Conservation (phyloP, 2,329 filamentous ascomycete genomes). For the Trichoderma lentiforme region DNA sequence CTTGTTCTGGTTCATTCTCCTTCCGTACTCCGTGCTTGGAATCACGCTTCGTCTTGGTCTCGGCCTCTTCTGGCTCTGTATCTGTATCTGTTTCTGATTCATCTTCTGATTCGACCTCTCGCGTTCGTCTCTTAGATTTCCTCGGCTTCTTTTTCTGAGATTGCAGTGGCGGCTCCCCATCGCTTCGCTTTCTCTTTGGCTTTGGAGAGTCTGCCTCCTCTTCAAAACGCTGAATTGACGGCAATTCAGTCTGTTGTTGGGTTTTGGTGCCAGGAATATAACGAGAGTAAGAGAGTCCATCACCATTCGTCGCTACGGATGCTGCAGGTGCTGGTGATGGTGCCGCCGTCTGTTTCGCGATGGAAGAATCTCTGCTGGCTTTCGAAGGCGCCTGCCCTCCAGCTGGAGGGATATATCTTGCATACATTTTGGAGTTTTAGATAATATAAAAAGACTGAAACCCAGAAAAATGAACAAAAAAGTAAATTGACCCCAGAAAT, state of each 20-base stretch:
- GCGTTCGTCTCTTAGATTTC: constrained; percentile 22
- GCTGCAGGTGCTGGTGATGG: constrained; percentile 11
- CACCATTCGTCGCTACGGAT: constrained; percentile 10
- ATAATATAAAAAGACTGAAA: background rate
- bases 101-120: constrained; percentile 14
- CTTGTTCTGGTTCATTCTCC: constrained; percentile 23
- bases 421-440: constrained; percentile 34
- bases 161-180: constrained; percentile 28
- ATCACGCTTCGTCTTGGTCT: constrained; percentile 13
- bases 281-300: constrained; percentile 37
- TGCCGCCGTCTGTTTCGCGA: background rate
- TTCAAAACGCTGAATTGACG: constrained; percentile 29
- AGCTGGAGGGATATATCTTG: constrained; percentile 41
- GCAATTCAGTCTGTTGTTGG: constrained; percentile 1
- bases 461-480: background rate
- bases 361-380: constrained; percentile 1
- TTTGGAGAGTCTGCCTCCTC: constrained; percentile 27
- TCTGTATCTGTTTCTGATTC: constrained; percentile 13
- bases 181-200: constrained; percentile 38
- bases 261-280: constrained; percentile 38
- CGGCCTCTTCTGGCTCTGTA: constrained; percentile 23
- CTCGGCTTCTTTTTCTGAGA: constrained; percentile 36
- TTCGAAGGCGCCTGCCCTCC: constrained; percentile 24
- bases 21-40: constrained; percentile 21
- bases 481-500: constrained; percentile 21